Evolutionary conservation across 345 rosid genomes (phyloP).

Genomic region (Populus simonii): DNA sequence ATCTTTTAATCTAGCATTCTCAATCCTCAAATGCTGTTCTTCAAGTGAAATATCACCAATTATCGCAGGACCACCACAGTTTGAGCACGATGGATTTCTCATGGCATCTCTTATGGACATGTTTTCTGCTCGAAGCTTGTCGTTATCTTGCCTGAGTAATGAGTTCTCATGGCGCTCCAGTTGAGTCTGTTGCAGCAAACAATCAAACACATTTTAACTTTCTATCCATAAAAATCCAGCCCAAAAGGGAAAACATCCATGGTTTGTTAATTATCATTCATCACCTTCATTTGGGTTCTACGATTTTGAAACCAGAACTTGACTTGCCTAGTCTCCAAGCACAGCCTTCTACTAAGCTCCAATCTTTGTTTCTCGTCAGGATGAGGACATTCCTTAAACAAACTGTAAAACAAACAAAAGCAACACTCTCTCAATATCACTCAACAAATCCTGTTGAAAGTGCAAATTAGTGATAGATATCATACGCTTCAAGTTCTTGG

Average conservation of each 20-base stretch:
- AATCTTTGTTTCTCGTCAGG: slow-evolving; percentile 92
- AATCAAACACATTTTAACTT: background rate
- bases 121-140: slow-evolving; percentile 84
- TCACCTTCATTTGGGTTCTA: slow-evolving; percentile 96
- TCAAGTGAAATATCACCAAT: slow-evolving; percentile 76
- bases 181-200: slow-evolving; percentile 54
- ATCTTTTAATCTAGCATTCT: slow-evolving; percentile 79
- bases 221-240: background rate
- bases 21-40: slow-evolving; percentile 85
- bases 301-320: slow-evolving; percentile 99
- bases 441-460: background rate
- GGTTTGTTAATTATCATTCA: background rate
- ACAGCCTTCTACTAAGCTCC: slow-evolving; percentile 76
- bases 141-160: slow-evolving; percentile 78
- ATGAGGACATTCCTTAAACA: slow-evolving; percentile 93
- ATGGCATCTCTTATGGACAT: slow-evolving; percentile 87
- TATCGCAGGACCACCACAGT: slow-evolving; percentile 88
- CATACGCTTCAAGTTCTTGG: slow-evolving; percentile 97
- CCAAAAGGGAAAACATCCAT: background rate
- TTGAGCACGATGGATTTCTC: slow-evolving; percentile 83
- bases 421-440: background rate
- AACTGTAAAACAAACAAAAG: slow-evolving; percentile 19
- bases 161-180: slow-evolving; percentile 88
- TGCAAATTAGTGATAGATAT: background rate
- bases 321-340: slow-evolving; percentile 85